Conservation (phyloP, 1,139 yeast species). For the Taphrina confusa region DNA sequence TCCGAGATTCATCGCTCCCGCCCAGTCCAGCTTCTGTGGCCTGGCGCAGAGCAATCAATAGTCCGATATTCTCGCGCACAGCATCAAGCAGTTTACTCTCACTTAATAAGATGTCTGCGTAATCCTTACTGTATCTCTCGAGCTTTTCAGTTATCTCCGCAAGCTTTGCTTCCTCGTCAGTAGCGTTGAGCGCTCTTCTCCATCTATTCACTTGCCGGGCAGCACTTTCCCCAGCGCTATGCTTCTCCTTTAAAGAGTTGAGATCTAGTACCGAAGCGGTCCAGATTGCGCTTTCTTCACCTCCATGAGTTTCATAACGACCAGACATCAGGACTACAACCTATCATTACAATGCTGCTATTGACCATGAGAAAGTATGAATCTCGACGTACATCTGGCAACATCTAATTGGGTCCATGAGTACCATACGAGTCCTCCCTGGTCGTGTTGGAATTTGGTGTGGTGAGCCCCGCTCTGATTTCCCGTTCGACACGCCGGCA, state of each 20-base stretch:
- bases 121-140: conserved; percentile 19
- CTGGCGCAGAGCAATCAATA: conserved; percentile 40
- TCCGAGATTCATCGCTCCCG: conserved; percentile 36
- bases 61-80: conserved; percentile 39
- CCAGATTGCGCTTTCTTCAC: conserved; percentile 32
- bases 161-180: conserved; percentile 14
- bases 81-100: conserved; percentile 38
- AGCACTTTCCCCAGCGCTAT: conserved; percentile 20
- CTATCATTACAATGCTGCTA: no score
- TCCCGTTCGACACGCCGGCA: no score
- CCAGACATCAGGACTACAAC: no score
- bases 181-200: not conserved
- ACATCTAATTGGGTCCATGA: no score
- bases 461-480: no score
- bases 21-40: conserved; percentile 38
- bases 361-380: no score
- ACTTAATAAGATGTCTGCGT: conserved; percentile 2
- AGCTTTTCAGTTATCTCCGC: conserved; percentile 20
- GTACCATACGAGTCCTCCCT: no score
- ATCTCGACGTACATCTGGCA: no score
- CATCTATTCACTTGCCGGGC: conserved; percentile 12
- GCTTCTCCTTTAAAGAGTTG: conserved; percentile 18
- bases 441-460: no score
- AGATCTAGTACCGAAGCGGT: conserved; percentile 20
- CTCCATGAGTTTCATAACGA: conserved; percentile 20